Percentiles rank a stretch among this genome's conserved stretches.
Evolutionary conservation across 2,329 filamentous ascomycete genomes (phyloP).

Genomic region (Colletotrichum sp.): DNA sequence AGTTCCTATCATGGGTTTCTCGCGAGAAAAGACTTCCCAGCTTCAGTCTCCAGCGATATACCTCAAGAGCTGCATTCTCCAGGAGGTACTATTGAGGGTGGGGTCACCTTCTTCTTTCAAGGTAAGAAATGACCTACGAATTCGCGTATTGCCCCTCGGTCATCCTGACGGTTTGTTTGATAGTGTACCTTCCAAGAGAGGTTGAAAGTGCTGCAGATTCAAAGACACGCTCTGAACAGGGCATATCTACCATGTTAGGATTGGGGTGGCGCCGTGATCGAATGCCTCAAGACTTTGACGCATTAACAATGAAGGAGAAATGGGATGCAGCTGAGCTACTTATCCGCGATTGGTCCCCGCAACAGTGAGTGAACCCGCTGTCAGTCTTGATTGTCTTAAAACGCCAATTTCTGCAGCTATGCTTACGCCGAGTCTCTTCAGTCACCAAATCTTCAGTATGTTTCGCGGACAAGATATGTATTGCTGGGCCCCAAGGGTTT

Average conservation of each 20-base stretch:
- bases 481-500: background rate
- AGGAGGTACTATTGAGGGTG: background rate
- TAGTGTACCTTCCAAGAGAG: background rate
- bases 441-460: background rate
- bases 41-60: background rate
- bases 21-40: background rate
- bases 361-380: background rate
- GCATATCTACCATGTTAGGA: background rate
- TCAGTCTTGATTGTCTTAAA: rapidly evolving
- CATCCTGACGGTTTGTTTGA: background rate
- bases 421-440: background rate
- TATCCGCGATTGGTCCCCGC: background rate
- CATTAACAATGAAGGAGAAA: background rate
- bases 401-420: background rate
- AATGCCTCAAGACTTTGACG: background rate
- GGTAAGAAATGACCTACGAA: background rate
- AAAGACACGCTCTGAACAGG: background rate
- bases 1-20: background rate
- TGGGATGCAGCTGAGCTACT: background rate
- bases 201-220: background rate
- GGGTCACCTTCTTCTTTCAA: background rate
- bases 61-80: background rate
- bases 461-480: background rate
- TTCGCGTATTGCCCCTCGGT: background rate
- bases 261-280: background rate